Conservation (phyloP, 164 flowering plant genomes). For the Umbilicus rupestris region DNA sequence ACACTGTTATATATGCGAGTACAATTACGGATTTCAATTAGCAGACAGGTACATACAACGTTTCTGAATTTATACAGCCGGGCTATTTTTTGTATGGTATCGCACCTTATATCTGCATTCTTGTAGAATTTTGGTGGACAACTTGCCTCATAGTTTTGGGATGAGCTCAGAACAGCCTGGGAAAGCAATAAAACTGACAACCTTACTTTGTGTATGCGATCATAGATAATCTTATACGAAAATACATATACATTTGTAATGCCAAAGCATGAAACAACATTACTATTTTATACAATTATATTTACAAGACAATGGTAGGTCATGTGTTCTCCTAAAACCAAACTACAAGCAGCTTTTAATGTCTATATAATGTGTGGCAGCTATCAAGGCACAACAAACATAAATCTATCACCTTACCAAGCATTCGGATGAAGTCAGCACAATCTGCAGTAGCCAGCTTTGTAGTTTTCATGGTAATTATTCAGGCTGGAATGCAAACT, state of each 20-base stretch:
- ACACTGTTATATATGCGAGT: too few species aligned
- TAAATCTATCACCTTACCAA: not conserved
- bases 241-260: not conserved
- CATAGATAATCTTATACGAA: not conserved
- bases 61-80: too few species aligned
- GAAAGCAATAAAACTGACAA: not conserved
- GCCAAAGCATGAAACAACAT: not conserved
- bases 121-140: constrained; percentile 1
- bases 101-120: constrained; percentile 15
- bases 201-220: not conserved
- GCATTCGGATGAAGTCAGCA: not conserved
- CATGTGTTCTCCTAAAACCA: not conserved
- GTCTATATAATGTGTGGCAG: not conserved
- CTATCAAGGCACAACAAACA: not conserved
- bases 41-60: too few species aligned
- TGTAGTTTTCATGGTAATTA: not conserved
- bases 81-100: too few species aligned
- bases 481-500: not conserved
- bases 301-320: not conserved
- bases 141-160: not conserved
- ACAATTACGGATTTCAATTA: too few species aligned
- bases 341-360: not conserved
- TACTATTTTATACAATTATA: not conserved
- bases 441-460: not conserved
- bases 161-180: not conserved